Base-by-base conservation (phyloP, 495 filamentous ascomycete species). In the Rhizodiscina lignyota region DNA sequence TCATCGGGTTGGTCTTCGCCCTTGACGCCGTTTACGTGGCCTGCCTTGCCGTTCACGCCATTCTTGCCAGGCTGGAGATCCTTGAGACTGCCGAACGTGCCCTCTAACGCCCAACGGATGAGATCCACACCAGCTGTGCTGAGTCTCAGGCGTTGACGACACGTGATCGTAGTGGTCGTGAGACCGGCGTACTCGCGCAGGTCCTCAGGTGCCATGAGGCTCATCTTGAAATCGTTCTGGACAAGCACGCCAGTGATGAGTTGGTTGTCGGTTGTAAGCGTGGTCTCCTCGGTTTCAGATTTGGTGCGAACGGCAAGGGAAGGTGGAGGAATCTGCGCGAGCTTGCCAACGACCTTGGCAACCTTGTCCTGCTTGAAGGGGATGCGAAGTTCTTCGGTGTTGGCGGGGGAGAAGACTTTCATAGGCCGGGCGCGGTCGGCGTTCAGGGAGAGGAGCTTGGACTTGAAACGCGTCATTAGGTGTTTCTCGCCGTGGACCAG, bases 401-500 rank as follows among this genome's bases (percentile, higher is more conserved):
- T 97, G 18, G 77, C 72, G 0, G 89, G 89, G 33, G 78, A 86
- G 57, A 74, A 96, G 4, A 97, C 80, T 53, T 94, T 94, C 32
- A 83, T 74, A 34, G 83, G 83, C 22, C 70, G 63, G 1, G 66
- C 64, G 49, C 91, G 87, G 18, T 75, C 70, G 6, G 77, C 70
- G 48, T 96, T 94, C 5, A 94, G 65, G 17, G 80, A 83, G n/a
- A 96, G 68, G 5, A 97, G 62, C 45, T 92, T 89, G 2, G 83
- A 91, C 50, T 94, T 94, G 13, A 97, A 62, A 21, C 91, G 73
- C 71, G 86, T 91, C 89, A 97, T 97, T 48, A 94, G 91, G 50
- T 93, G 83, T 43, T 87, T 83, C 51, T 94, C 91, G 20, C 89
- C 89, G 47, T 97, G 89, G 3, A 97, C 89, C 17, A 97, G 70